Evolutionary conservation across 306 rosid genomes (phyloP), one percentile per base, ranked within the genome.

Genomic region (Sicyos baderoa): DNA sequence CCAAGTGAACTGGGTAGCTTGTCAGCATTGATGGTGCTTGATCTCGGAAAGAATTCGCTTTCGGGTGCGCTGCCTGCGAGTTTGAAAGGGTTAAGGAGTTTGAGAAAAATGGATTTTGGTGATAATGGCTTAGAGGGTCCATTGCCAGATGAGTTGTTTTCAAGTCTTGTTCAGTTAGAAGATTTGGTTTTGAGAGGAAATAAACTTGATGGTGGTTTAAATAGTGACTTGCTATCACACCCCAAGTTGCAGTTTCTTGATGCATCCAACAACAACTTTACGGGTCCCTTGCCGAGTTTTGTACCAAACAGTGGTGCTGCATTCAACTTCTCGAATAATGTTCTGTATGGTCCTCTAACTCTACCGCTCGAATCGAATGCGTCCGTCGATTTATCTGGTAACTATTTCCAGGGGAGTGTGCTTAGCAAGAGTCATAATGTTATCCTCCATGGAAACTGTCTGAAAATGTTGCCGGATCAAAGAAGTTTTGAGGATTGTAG

Each of bases 291-390:
- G 70, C 87, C 83, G 0, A 66, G 68, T 37, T 21, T 76, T 49
- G 64, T 79, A 57, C 72, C 74, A 49, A 79, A 79, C 69, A 42
- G 49, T 12, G 74, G 70, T 54, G 82, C 75, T 16, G 68, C 54
- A 53, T 78, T 88, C 83, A 84, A 85, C 74, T 79, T 94, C 76
- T 88, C 97, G 50, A 70, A 82, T 80, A 94, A 94, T 80, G 45
- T 80, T 19, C 86, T 93, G 42, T 86, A 85, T 53, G 99, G 97
- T 71, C 50, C 29, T 70, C 62, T 90, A 74, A 81, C 77, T 80
- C 55, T 32, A 54, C 78, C 83, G 0, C 44, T 77, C 16, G 35
- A 37, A 61, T 80, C 61, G 72, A 72, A 69, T 72, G 27, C 72
- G 49, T 77, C 21, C 19, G 68, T 90, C 37, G 96, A 93, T 85